phyloP scores from a whole-genome alignment of 768 basidiomycete species.

The Serendipita sp. region DNA sequence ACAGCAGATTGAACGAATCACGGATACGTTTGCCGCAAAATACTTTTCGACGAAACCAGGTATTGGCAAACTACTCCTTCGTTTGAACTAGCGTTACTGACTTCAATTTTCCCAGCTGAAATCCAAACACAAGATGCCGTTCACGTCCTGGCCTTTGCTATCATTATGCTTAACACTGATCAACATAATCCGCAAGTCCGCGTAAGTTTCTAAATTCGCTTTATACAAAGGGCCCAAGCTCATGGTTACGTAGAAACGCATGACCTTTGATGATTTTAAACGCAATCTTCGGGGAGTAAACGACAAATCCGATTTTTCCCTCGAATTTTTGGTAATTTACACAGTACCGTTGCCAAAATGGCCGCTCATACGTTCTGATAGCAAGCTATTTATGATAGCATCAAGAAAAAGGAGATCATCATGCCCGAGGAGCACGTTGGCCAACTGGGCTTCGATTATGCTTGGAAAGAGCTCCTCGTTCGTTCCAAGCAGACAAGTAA shows the following conservation, averaged over 20 bases:
- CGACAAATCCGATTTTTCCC: conserved; percentile 61
- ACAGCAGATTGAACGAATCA: conserved; percentile 85
- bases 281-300: conserved; percentile 89
- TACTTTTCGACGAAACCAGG: conserved; percentile 80
- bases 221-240: conserved; percentile 6
- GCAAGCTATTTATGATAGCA: conserved; percentile 86
- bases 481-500: conserved; percentile 67
- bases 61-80: conserved; percentile 18
- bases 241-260: conserved; percentile 55
- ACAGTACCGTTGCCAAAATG: conserved; percentile 8
- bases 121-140: conserved; percentile 84
- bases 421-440: conserved; percentile 97
- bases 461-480: conserved; percentile 88
- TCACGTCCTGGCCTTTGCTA: conserved; percentile 84
- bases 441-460: conserved; percentile 92
- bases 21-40: conserved; percentile 82
- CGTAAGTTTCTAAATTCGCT: conserved; percentile 28
- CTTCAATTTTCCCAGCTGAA: conserved; percentile 38
- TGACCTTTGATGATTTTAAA: conserved; percentile 89
- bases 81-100: neutral
- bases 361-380: conserved; percentile 18
- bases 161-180: conserved; percentile 98
- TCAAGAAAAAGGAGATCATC: conserved; percentile 84
- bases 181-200: conserved; percentile 86
- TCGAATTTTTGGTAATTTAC: conserved; percentile 59